Evolutionary conservation across 805 yeast genomes (phyloP), one percentile per base, ranked within the genome.

Genomic region (Myxozyma kluyveri): DNA sequence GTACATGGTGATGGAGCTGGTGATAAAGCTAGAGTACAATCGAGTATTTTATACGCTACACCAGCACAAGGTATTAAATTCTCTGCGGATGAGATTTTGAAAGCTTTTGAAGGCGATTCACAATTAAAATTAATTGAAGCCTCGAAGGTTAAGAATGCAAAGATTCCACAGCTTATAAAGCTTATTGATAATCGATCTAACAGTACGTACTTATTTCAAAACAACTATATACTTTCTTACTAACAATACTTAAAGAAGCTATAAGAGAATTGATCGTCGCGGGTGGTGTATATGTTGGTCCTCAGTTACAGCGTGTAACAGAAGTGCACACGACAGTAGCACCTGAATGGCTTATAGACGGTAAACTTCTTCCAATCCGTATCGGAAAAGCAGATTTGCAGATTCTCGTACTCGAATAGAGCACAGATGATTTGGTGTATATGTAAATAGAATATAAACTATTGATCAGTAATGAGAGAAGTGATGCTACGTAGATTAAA

Each of bases 1-100:
- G 75, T 93, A 38, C 96, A 90, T 68, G 98, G 98, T 0, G 75
- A 73, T 6, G 91, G 89, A 3, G 75, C 76, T 7, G 90, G 96
- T 2, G 73, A 77, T 23, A 78, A 80, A 35, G 86, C 93, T 60
- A 79, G 80, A 19, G 71, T 77, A 21, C 76, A 87, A 14, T 83
- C 95, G 14, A 77, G 82, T 4, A 76, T 86, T 47, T 65, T 89
- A 36, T 89, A 82, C 67, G 83, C 83, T 6, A 70, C 77, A 1
- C 79, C 80, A 2, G 77, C 75, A 17, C 44, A 47, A 12, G 50
- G 75, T 70, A 50, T 77, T 78, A 6, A 75, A 71, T 55, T 43
- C n/a, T 45, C 61, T 19, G 61, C 62, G 0, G 76, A 73, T 14
- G 75, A 73, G 43, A 72, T 87, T 35, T 64, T 84, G 14, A 62